Conservation (phyloP, 2,329 filamentous ascomycete genomes). For the Colletotrichum tamarilloi region DNA sequence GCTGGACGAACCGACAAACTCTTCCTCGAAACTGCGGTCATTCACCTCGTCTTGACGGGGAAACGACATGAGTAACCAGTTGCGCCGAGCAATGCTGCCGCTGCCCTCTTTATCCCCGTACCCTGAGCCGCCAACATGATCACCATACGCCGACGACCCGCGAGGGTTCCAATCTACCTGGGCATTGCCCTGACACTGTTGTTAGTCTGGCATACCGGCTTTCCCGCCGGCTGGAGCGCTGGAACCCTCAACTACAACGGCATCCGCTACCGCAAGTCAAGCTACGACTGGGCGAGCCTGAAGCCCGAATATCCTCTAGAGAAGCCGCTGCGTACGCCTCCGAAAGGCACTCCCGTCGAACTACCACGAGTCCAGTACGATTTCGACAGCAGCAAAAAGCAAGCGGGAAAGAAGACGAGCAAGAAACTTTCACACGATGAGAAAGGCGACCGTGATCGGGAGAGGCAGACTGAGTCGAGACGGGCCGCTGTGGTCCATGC, state of each 20-base stretch:
- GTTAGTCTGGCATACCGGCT: constrained; percentile 28
- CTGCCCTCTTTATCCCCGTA: constrained; percentile 20
- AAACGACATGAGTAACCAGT: constrained; percentile 27
- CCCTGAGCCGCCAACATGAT: constrained; percentile 36
- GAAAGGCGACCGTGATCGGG: constrained; percentile 35
- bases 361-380: constrained; percentile 42
- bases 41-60: constrained; percentile 1
- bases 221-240: constrained; percentile 19
- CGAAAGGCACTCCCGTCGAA: constrained; percentile 45
- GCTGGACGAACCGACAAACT: not conserved
- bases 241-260: constrained; percentile 18
- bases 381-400: constrained; percentile 38
- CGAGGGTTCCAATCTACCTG: constrained; percentile 33
- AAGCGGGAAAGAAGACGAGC: constrained; percentile 3
- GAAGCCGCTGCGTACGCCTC: constrained; percentile 46
- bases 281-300: constrained; percentile 51
- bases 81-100: constrained; percentile 31
- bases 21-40: not conserved
- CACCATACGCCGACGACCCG: constrained; percentile 33
- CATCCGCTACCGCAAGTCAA: constrained; percentile 37
- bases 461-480: constrained; percentile 43
- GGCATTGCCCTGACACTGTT: constrained; percentile 22
- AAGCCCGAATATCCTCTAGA: constrained; percentile 46
- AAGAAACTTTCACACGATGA: constrained; percentile 49
- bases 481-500: constrained; percentile 51